A percentile compares a stretch with the other conserved stretches of the same genome.
Conservation (phyloP, 2,329 filamentous ascomycete species). For the Fusarium pseudonygamai region DNA sequence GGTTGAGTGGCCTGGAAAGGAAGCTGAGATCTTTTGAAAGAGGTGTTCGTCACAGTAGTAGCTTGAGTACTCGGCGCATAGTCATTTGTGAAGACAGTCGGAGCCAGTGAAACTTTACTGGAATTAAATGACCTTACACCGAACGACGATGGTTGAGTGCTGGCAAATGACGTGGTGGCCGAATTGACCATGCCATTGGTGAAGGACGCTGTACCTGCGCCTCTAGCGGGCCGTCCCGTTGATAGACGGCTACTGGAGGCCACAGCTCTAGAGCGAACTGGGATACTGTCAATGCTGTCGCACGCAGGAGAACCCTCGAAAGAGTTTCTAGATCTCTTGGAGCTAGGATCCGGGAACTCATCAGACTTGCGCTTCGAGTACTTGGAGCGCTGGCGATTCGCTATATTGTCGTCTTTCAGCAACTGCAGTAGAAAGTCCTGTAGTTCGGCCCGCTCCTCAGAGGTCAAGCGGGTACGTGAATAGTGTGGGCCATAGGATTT, state of each 20-base stretch:
- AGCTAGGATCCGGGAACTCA: constrained; percentile 21
- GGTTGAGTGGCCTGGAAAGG: not conserved
- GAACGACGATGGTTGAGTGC: constrained; percentile 27
- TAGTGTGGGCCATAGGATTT: constrained; percentile 37
- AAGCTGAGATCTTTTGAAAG: constrained; percentile 10
- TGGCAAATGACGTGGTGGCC: constrained; percentile 14
- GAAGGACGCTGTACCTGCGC: constrained; percentile 20
- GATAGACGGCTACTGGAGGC: not conserved
- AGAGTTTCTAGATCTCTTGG: constrained; percentile 33
- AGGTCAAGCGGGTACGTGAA: constrained; percentile 20
- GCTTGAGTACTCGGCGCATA: constrained; percentile 45
- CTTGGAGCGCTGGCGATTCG: constrained; percentile 9
- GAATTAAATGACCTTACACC: constrained; percentile 42
- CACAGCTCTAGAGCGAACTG: constrained; percentile 33
- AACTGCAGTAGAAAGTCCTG: constrained; percentile 38
- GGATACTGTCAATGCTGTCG: constrained; percentile 32
- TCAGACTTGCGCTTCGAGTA: constrained; percentile 39
- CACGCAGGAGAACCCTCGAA: not conserved
- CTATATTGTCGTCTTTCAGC: constrained; percentile 24
- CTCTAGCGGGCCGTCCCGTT: constrained; percentile 25
- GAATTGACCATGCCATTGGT: constrained; percentile 10
- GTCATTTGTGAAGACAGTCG: constrained; percentile 46
- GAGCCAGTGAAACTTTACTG: constrained; percentile 46
- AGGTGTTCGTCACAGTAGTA: constrained; percentile 39
- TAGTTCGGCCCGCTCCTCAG: constrained; percentile 39